Conservation (phyloP, 1,284 basidiomycete species). For the Trametes sp. region DNA sequence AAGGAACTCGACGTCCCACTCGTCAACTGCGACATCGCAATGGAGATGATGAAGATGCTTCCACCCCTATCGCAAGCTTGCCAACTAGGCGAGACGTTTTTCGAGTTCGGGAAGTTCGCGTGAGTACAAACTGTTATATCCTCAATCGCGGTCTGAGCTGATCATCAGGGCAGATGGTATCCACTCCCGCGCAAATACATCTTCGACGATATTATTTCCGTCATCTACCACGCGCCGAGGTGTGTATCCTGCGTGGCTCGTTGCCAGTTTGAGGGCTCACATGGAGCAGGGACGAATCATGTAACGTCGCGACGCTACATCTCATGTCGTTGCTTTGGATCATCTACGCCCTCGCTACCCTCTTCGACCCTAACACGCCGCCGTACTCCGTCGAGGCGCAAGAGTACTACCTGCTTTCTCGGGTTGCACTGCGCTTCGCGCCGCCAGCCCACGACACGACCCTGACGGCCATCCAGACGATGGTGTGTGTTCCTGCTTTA, state of each 20-base stretch:
- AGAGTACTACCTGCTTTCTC: constrained; percentile 65
- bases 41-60: constrained; percentile 51
- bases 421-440: constrained; percentile 56
- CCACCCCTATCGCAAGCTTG: constrained; percentile 63
- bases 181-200: constrained; percentile 46
- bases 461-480: constrained; percentile 56
- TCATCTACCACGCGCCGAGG: constrained; percentile 54
- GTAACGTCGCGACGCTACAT: constrained; percentile 44
- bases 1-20: constrained; percentile 43
- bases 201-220: constrained; percentile 56
- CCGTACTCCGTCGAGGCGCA: constrained; percentile 57
- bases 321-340: constrained; percentile 62
- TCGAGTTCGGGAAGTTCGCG: constrained; percentile 61
- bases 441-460: constrained; percentile 58
- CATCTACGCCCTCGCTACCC: constrained; percentile 48
- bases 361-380: constrained; percentile 55
- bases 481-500: constrained; percentile 48
- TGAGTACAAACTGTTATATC: constrained; percentile 36
- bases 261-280: neutral
- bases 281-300: constrained; percentile 13
- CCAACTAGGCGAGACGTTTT: constrained; percentile 60
- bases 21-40: constrained; percentile 43
- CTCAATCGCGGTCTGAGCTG: neutral
- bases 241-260: constrained; percentile 4
- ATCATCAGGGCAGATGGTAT: constrained; percentile 33